A percentile compares a stretch with the other conserved stretches of the same genome.
These are phyloP conservation scores for Colletotrichum gigasporum DNA, from an alignment of 2,329 filamentous ascomycete genomes.

Conservation along the genomic window DNA sequence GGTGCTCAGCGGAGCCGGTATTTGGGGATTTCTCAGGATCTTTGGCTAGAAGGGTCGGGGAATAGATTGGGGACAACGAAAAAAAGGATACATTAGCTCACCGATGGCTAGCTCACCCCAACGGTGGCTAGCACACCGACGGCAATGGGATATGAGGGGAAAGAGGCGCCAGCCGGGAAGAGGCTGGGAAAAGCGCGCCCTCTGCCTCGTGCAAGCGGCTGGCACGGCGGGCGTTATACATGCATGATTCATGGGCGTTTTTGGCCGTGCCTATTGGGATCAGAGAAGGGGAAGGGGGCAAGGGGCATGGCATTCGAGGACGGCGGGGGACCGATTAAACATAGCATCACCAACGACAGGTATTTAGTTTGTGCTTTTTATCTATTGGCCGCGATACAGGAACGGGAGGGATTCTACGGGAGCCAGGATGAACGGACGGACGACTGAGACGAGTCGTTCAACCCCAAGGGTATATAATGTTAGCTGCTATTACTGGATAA, in stretches of 20 bases:
- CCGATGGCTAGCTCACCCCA: constrained; percentile 16
- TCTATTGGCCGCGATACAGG: constrained; percentile 9
- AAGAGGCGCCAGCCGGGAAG: constrained; percentile 10
- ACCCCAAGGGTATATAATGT: constrained; percentile 22
- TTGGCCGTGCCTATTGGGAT: constrained; percentile 12
- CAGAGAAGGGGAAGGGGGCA: background rate
- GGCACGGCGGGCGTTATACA: constrained; percentile 13
- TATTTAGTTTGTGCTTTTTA: constrained; percentile 20
- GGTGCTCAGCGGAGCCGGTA: constrained; percentile 84
- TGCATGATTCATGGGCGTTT: constrained; percentile 30
- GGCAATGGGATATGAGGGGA: constrained; percentile 10
- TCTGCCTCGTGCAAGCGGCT: constrained; percentile 17
- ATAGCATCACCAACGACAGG: constrained; percentile 20
- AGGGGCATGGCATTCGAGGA: constrained; percentile 19
- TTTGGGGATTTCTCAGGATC: constrained; percentile 90
- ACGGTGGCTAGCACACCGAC: constrained; percentile 3
- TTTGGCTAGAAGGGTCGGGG: constrained; percentile 67
- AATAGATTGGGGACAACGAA: constrained; percentile 9
- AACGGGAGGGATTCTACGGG: constrained; percentile 2
- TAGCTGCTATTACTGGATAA: constrained; percentile 26
- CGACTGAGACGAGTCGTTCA: constrained; percentile 2
- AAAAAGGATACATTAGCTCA: constrained; percentile 7
- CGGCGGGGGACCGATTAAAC: constrained; percentile 15
- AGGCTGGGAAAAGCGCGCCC: background rate
- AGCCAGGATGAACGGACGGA: constrained; percentile 11